A percentile compares a stretch with the other conserved stretches of the same genome.
These are phyloP conservation scores for Parastagonospora nodorum DNA, from an alignment of 2,329 filamentous ascomycete genomes.

Conservation along the genomic window DNA sequence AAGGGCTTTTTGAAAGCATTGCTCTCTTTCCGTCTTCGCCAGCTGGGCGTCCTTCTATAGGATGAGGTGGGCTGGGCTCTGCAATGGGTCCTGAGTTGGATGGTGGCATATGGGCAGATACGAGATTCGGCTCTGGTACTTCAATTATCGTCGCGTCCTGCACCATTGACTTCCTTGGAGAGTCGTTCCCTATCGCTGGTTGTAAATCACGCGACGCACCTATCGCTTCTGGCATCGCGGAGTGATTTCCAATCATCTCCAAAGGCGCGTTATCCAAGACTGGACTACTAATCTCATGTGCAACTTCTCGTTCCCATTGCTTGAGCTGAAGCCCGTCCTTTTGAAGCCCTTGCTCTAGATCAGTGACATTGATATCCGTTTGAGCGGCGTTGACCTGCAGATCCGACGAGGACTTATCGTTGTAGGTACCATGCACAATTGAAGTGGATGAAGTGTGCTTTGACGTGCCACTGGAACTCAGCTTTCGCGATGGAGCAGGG, in stretches of 20 bases:
- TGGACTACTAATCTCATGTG: too few relatives aligned
- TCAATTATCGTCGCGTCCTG: too few relatives aligned
- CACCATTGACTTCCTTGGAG: too few relatives aligned
- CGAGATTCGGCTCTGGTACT: too few relatives aligned
- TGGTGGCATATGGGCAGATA: too few relatives aligned
- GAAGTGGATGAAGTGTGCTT: slow-evolving; percentile 31
- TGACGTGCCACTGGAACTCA: slow-evolving; percentile 15
- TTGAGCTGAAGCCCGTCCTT: not conserved
- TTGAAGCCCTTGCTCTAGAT: not conserved
- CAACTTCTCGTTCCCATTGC: not conserved
- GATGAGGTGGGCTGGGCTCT: not conserved
- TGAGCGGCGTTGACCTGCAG: not conserved
- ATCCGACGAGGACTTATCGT: slow-evolving; percentile 7
- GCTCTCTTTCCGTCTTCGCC: not conserved
- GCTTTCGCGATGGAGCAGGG: slow-evolving; percentile 9
- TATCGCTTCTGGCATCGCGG: too few relatives aligned
- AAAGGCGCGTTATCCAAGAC: too few relatives aligned
- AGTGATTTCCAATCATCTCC: too few relatives aligned
- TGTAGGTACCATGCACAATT: slow-evolving; percentile 32
- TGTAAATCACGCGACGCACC: too few relatives aligned
- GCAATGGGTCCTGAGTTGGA: too few relatives aligned
- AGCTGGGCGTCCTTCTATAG: not conserved
- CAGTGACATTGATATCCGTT: not conserved
- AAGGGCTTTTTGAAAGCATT: not conserved
- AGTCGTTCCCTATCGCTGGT: too few relatives aligned